Base-by-base conservation (phyloP, 768 basidiomycete species). In the Phanerochaete carnosa region DNA sequence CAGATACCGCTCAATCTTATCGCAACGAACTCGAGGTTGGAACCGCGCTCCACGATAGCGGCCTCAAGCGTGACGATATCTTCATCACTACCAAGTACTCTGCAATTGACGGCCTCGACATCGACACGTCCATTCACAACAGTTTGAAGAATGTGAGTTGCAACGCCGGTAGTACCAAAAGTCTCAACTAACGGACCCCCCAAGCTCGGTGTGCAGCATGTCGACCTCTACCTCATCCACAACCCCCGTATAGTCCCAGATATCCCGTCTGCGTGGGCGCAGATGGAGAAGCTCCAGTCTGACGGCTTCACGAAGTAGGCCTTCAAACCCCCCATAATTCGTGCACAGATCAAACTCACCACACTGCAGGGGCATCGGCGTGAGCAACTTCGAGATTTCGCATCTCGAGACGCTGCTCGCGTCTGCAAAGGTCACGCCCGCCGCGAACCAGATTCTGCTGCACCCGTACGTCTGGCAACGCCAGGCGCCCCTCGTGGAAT, bases 201-300 rank as follows among this genome's bases (percentile, higher is more conserved):
- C 30, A 13, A 89, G 88, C 78, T 90, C 23, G 87, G 84, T 0
- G 75, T 90, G 4, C 66, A 76, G 1, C 87, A 86, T 64, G 80
- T 90, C 13, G 88, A 92, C 70, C 70, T 90, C 39, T 91, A 91
- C 70, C 80, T 90, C 45, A 85, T 90, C 50, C 88, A 90, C 69
- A 65, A 70, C 57, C 87, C 87, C 7, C 66, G 75, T 3, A 71
- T 84, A 22, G 64, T 71, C 23, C 83, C 85, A 1, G 83, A 88
- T 63, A 86, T 87, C 37, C 80, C 83, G 1, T 83, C 80, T 37
- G 77, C 77, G 2, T 90, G 89, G 88, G 78, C 73, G 30, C 74
- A 85, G 68, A 81, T 90, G 77, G 88, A 89, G 67, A 76, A 77
- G 19, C 63, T 88, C 57, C 79, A 83, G 63, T 72, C 75, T 22